Evolutionary conservation across 2,329 filamentous ascomycete genomes (phyloP).

Genomic region (Aspergillus ochraceus): DNA sequence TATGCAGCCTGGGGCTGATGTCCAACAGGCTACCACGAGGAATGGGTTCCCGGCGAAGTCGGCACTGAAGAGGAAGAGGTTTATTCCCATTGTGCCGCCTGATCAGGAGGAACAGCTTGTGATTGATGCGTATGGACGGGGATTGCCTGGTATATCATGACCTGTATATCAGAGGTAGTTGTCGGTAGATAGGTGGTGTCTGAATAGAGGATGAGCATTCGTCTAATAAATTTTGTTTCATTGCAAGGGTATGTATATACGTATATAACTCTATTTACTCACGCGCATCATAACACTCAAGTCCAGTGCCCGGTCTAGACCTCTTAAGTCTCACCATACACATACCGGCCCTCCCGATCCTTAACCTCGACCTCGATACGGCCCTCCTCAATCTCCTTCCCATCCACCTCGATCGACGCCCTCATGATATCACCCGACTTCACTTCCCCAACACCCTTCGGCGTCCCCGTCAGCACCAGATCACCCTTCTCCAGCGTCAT

Average conservation of each 20-base stretch:
- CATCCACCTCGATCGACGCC: slow-evolving; percentile 75
- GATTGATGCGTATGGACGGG: slow-evolving; percentile 1
- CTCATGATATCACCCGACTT: slow-evolving; percentile 83
- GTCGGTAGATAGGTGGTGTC: background rate
- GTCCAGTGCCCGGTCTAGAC: background rate
- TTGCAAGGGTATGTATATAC: slow-evolving; percentile 8
- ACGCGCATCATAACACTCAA: background rate
- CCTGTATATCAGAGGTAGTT: background rate
- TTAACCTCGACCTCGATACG: slow-evolving; percentile 80
- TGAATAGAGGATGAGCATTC: background rate
- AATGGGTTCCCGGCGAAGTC: background rate
- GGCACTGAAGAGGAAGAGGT: slow-evolving; percentile 18
- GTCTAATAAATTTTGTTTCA: background rate
- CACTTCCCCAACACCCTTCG: slow-evolving; percentile 89
- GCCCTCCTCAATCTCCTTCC: slow-evolving; percentile 81
- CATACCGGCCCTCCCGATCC: slow-evolving; percentile 74
- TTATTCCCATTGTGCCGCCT: slow-evolving; percentile 29
- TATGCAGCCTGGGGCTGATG: background rate
- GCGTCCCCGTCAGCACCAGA: slow-evolving; percentile 93
- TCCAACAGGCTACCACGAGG: background rate
- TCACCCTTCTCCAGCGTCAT: slow-evolving; percentile 94
- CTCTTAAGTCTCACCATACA: slow-evolving; percentile 68
- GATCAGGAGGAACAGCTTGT: slow-evolving; percentile 27
- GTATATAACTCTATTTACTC: slow-evolving; percentile 2
- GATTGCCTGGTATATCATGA: background rate